Percentiles rank a stretch among this genome's conserved stretches.
phyloP scores from a whole-genome alignment of 495 filamentous ascomycete species.

The Hamigera avellanea region DNA sequence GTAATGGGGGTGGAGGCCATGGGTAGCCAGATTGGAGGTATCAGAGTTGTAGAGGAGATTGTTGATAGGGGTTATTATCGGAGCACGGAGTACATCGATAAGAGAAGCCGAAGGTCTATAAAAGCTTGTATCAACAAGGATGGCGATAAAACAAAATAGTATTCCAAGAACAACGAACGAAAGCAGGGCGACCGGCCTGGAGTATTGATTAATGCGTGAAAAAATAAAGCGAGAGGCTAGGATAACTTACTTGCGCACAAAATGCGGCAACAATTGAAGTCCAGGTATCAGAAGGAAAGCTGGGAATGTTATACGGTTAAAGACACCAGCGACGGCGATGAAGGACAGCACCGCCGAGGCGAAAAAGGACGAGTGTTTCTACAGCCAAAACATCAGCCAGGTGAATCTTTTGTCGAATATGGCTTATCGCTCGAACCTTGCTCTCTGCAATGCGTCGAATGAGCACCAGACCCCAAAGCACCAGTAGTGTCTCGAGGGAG shows the following conservation, averaged over 20 bases:
- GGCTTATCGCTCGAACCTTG: constrained; percentile 41
- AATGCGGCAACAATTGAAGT: constrained; percentile 73
- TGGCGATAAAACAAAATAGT: constrained; percentile 55
- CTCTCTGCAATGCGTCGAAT: constrained; percentile 71
- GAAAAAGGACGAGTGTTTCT: constrained; percentile 64
- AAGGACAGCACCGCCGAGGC: constrained; percentile 68
- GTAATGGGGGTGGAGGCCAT: constrained; percentile 86
- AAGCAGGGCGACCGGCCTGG: constrained; percentile 58
- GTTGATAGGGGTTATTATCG: constrained; percentile 81
- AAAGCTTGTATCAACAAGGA: constrained; percentile 73
- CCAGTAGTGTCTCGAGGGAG: constrained; percentile 83
- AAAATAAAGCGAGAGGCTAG: neutral
- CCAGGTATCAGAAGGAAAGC: constrained; percentile 77
- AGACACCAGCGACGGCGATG: constrained; percentile 71
- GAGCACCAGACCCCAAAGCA: constrained; percentile 83
- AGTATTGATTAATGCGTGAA: constrained; percentile 6
- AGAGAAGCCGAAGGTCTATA: constrained; percentile 49
- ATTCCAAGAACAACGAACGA: constrained; percentile 47
- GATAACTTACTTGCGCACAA: constrained; percentile 57
- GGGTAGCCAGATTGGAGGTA: constrained; percentile 66
- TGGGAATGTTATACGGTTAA: constrained; percentile 95
- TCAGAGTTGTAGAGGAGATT: constrained; percentile 81
- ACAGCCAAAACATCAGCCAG: constrained; percentile 11
- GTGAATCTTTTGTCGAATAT: constrained; percentile 2
- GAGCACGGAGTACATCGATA: constrained; percentile 40